Evolutionary conservation across 352 stramenopile species (phyloP), one percentile per base, ranked within the genome.

Genomic region (Phytophthora idaei): DNA sequence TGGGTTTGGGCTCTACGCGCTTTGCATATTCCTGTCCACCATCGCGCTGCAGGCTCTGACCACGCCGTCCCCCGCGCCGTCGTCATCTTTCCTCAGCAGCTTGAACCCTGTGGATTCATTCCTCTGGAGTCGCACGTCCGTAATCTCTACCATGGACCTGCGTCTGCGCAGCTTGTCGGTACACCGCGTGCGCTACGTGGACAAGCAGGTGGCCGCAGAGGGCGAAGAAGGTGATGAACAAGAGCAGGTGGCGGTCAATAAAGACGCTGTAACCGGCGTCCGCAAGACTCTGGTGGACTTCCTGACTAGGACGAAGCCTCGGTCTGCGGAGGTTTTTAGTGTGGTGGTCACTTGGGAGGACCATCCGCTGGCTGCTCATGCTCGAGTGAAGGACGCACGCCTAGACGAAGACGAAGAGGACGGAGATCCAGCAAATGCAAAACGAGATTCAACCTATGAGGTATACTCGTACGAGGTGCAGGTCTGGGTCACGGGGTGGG

Each of bases 311-410:
- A 45, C 56, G 37, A 61, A 48, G 52, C 54, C 41, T 44, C 44
- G 42, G 8, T 71, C 57, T 55, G 28, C 21, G 1, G 71, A 83
- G 27, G 70, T 83, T 14, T 77, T 78, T 6, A 81, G 74, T 50
- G 80, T 90, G 4, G 78, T 92, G 5, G 71, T 87, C 45, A 87
- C 80, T 32, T 92, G 84, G 84, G 84, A 92, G 56, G 81, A 92
- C 39, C 76, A 87, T 51, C 71, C 71, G 12, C 34, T 80, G 6
- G 68, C 72, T 15, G 67, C 41, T 14, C 42, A 61, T 41, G 51
- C 57, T 21, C 63, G 74, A 14, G 50, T 49, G 0, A 64, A 68
- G 3, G 54, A 72, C 34, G 50, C 67, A 41, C 36, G 45, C 9
- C 56, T 63, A 5, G 69, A 78, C 4, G 49, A 55, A 17, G 36